Base-by-base conservation (phyloP, 2,329 filamentous ascomycete genomes). In the Aspergillus unguis region DNA sequence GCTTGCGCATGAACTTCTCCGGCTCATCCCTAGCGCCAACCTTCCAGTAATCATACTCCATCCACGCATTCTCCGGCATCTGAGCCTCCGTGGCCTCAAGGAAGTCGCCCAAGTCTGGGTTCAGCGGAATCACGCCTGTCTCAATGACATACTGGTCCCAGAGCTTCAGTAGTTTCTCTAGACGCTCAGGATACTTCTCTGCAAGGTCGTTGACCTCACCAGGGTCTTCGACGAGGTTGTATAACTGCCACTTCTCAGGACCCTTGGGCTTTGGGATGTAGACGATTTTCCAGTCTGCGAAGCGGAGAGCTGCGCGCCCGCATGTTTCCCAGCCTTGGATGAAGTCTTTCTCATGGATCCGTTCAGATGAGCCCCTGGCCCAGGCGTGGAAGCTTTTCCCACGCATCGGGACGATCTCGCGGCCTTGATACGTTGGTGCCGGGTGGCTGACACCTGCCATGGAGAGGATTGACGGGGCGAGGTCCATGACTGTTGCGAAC, bases 21-120 rank as follows among this genome's bases (percentile, higher is more conserved):
- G 75, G 75, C 17, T 77, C 71, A 42, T 80, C 76, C 23, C 78
- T 68, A 3, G 78, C 78, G 0, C 79, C 79, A 3, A 75, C 71
- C 54, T 80, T 79, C 82, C 82, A 85, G 58, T 85, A 85, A 66
- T 85, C 81, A 64, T 83, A 84, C 68, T 85, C 82, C 69, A 85
- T 84, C 82, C 81, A 85, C 5, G 78, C 80, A 62, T 85, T 82
- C 65, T 85, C 81, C 0, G 79, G 79, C 82, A 85, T 85, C 73
- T 85, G 82, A 54, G 79, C 81, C 66, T 85, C 82, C 60, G 80
- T 83, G 0, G 81, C 82, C 52, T 80, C 80, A 48, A 85, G 71
- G 71, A 79, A 85, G 2, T 77, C 70, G 0, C 82, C 82, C 40
- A 85, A 65, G 55, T 81, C 82, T 1, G 80, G 82, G 46, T 78